These are phyloP conservation scores for Pyrus communis DNA, from an alignment of 306 rosid genomes.

Conservation along the genomic window DNA sequence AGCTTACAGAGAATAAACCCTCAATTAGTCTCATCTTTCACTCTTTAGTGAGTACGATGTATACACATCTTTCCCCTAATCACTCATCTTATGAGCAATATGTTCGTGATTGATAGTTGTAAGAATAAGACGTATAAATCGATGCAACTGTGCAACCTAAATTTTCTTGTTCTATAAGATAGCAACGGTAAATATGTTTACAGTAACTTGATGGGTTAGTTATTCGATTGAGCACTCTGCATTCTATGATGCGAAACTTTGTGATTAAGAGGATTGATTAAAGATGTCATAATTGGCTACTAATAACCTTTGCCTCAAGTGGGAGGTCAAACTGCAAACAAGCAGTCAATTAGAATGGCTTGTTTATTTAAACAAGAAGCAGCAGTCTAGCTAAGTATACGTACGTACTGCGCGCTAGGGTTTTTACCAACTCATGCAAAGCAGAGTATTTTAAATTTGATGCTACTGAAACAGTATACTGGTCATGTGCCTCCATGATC, in stretches of 20 bases:
- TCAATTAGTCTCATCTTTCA: neutral
- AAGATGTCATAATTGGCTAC: neutral
- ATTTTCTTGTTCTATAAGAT: neutral
- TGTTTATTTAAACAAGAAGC: neutral
- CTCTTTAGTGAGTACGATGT: neutral
- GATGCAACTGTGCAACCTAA: neutral
- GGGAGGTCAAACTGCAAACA: neutral
- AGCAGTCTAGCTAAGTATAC: neutral
- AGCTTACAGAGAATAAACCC: neutral
- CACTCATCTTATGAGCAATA: neutral
- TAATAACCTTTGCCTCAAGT: neutral
- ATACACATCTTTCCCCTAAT: neutral
- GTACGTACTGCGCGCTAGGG: neutral
- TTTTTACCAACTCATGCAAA: neutral
- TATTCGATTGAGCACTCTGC: neutral
- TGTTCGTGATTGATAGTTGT: neutral
- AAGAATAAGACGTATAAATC: neutral
- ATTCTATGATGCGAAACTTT: neutral
- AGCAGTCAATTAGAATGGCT: neutral
- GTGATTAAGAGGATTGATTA: neutral
- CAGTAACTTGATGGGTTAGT: neutral
- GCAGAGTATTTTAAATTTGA: neutral
- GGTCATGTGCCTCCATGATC: constrained; percentile 72
- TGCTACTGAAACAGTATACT: neutral
- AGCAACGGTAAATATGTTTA: neutral